A percentile compares a stretch with the other conserved stretches of the same genome.
Conservation (phyloP, 768 basidiomycete species). For the Naganishia onofrii region DNA sequence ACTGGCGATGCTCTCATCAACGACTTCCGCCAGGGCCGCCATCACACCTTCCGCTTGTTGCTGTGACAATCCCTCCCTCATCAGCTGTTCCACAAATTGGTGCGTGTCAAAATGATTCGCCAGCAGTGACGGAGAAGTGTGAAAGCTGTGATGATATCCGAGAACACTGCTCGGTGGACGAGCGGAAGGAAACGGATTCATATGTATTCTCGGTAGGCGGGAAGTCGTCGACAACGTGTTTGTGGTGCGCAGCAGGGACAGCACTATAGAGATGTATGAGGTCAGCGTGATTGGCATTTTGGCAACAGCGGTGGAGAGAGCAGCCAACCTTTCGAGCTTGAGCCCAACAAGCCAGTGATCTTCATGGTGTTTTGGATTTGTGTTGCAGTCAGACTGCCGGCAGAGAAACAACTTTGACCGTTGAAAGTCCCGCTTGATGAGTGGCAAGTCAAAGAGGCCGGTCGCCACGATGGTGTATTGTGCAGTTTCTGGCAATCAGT, state of each 20-base stretch:
- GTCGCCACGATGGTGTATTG: too few relatives aligned
- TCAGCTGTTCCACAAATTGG: conserved; percentile 85
- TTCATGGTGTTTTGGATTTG: not conserved
- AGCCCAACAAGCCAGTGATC: not conserved
- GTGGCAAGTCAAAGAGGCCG: not conserved
- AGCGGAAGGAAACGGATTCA: too few relatives aligned
- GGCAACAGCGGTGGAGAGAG: not conserved
- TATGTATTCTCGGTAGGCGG: not conserved
- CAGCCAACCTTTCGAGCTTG: conserved; percentile 13
- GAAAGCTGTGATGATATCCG: conserved; percentile 6
- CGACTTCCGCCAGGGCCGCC: conserved; percentile 92
- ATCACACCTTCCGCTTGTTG: conserved; percentile 96
- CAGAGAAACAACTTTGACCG: not conserved
- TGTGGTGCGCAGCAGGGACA: not conserved
- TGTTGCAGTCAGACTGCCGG: not conserved
- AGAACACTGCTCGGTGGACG: not conserved
- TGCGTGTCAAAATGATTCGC: conserved; percentile 83
- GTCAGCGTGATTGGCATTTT: not conserved
- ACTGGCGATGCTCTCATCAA: conserved; percentile 92
- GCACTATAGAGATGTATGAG: not conserved
- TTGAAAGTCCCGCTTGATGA: too few relatives aligned
- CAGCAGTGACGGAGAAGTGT: conserved; percentile 2
- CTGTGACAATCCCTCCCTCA: conserved; percentile 80
- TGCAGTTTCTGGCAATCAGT: too few relatives aligned
- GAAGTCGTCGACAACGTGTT: too few relatives aligned